Evolutionary conservation across 2,329 filamentous ascomycete genomes (phyloP), one percentile per base, ranked within the genome.

Genomic region (Verticillium nubilum): DNA sequence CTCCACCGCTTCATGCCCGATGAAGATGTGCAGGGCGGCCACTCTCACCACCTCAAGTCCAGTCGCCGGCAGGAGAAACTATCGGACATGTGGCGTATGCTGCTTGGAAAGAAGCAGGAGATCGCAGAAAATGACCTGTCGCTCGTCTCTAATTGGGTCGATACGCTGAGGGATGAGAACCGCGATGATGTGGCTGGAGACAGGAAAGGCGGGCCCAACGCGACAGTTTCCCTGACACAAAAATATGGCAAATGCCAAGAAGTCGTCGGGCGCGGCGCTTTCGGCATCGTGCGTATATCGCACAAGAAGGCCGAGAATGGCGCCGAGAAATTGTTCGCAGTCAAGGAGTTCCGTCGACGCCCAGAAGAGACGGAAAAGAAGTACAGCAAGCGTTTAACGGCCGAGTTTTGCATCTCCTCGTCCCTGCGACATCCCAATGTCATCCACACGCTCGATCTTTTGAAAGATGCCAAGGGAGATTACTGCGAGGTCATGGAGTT

Each of bases 401-500:
- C 94, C 56, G 95, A 99, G 71, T 99, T 99, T 73, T 98, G 95
- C 77, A 98, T 99, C 67, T 98, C 95, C 1, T 98, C 94, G 0
- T 97, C 93, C 10, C 85, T 99, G 62, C 91, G 93, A 64, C 95
- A 99, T 72, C 94, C 95, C 15, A 99, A 99, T 71, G 92, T 99
- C 68, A 99, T 99, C 67, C 95, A 97, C 74, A 99, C 95, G 1
- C 85, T 99, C 58, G 95, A 99, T 71, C 83, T 99, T 12, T 84
- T 99, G 47, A 91, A 97, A 75, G 95, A 99, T 70, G 87, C 94
- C 67, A 98, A 98, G 77, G 95, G 95, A 61, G 92, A 97, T 71
- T 98, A 95, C 74, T 99, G 95, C 75, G 95, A 99, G 74, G 95
- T 99, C 57, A 99, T 99, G 95, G 95, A 99, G 76, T 99, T 95